Percentiles rank a stretch among this genome's conserved stretches.
Evolutionary conservation across 2,329 filamentous ascomycete species (phyloP).

Genomic region (Aschersonia sp.): DNA sequence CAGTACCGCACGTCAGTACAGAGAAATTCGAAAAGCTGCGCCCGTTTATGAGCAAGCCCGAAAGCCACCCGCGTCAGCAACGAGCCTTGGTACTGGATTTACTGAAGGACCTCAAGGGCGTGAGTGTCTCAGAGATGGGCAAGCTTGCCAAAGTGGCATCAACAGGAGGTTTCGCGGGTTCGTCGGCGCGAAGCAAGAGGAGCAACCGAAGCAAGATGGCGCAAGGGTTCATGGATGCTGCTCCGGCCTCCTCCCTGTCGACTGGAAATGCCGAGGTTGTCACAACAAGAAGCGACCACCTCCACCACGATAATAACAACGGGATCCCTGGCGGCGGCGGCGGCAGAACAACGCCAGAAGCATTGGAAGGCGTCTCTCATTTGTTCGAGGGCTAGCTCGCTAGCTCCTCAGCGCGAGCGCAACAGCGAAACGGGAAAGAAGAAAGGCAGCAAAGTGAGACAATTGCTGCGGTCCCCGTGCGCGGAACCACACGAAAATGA

Average conservation of each 20-base stretch:
- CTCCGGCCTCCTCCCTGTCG: slow-evolving; percentile 7
- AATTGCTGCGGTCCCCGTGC: background rate
- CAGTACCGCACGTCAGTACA: slow-evolving; percentile 61
- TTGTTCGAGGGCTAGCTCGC: slow-evolving; percentile 26
- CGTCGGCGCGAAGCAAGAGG: slow-evolving; percentile 12
- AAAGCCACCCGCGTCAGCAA: slow-evolving; percentile 57
- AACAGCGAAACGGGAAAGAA: background rate
- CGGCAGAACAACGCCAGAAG: slow-evolving; percentile 30
- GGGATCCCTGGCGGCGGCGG: slow-evolving; percentile 5
- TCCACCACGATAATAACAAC: slow-evolving; percentile 1
- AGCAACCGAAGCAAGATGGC: slow-evolving; percentile 35
- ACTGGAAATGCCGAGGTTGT: slow-evolving; percentile 12
- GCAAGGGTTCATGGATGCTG: slow-evolving; percentile 49
- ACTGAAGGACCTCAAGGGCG: slow-evolving; percentile 71
- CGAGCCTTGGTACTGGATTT: slow-evolving; percentile 71
- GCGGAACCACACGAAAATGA: too few relatives aligned
- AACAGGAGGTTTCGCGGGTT: slow-evolving; percentile 13
- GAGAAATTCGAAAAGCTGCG: slow-evolving; percentile 52
- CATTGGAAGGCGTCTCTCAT: slow-evolving; percentile 38
- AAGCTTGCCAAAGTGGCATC: slow-evolving; percentile 48
- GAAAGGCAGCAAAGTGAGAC: background rate
- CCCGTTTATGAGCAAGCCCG: slow-evolving; percentile 41
- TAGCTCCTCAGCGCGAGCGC: background rate
- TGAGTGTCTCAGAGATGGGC: slow-evolving; percentile 87
- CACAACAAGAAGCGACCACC: slow-evolving; percentile 12